A percentile compares a stretch with the other conserved stretches of the same genome.
phyloP scores from a whole-genome alignment of 2,329 filamentous ascomycete species.

The Fusarium protoensiforme region DNA sequence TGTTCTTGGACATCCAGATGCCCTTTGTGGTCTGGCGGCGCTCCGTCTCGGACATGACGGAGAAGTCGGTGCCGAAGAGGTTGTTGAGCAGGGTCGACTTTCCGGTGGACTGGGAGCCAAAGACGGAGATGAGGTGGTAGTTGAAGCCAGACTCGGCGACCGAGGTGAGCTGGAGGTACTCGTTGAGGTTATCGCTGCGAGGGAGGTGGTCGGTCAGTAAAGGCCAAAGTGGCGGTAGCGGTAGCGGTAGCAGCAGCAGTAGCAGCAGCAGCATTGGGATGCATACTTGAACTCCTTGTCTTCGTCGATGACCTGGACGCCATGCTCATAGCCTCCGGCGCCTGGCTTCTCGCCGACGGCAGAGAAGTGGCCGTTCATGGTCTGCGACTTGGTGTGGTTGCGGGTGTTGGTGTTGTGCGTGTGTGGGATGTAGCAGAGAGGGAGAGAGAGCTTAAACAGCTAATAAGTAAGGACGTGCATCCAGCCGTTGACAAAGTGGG shows the following conservation, averaged over 20 bases:
- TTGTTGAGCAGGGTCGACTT: constrained; percentile 97
- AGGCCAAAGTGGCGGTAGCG: constrained; percentile 6
- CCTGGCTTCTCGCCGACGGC: constrained; percentile 74
- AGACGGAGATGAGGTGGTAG: constrained; percentile 99
- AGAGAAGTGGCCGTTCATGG: constrained; percentile 85
- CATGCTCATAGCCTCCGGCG: constrained; percentile 83
- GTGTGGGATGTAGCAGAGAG: constrained; percentile 15
- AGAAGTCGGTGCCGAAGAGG: constrained; percentile 95
- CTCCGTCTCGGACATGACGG: constrained; percentile 96
- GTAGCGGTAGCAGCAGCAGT: not conserved
- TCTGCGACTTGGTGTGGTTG: constrained; percentile 39
- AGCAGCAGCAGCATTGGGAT: constrained; percentile 22
- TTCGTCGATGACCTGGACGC: constrained; percentile 91
- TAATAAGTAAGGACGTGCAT: constrained; percentile 25
- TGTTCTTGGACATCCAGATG: constrained; percentile 99
- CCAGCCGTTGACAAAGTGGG: constrained; percentile 31
- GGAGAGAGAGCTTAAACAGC: constrained; percentile 24
- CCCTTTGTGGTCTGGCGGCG: constrained; percentile 97
- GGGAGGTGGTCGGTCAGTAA: constrained; percentile 27
- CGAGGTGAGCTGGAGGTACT: constrained; percentile 83
- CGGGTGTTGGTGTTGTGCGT: constrained; percentile 3
- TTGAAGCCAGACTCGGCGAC: constrained; percentile 94
- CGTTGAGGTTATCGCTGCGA: constrained; percentile 76
- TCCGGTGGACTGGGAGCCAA: constrained; percentile 97
- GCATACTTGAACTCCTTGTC: constrained; percentile 96